Base-by-base conservation (phyloP, 176 grass and related monocot genomes). In the Eleusine coracana region DNA sequence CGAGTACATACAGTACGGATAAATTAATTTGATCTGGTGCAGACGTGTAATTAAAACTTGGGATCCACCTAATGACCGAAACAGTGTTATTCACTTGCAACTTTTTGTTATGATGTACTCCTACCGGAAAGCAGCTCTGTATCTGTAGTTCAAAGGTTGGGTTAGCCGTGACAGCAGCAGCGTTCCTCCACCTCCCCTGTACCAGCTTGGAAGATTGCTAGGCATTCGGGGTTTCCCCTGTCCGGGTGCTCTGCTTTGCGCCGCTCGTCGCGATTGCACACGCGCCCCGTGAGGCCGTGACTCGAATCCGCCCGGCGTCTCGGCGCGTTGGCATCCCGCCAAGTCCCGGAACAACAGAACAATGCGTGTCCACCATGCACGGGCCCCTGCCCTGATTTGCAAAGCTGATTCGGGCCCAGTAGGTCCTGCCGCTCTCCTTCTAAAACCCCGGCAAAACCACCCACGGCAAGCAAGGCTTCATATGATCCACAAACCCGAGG, bases 401-500 rank as follows among this genome's bases (percentile, higher is more conserved):
- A 4, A 17, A 20, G 27, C 62, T 39, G 21, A 20, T 66, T 40
- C 62, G 64, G 18, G 3, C 27, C 48, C 20, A 13, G 15, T 3
- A 20, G 18, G 6, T 58, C 20, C 5, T 21, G 37, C 34, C 0
- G 18, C 58, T 17, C 3, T 52, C 50, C 14, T 52, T 17, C 50
- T 52, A 52, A 51, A 63, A 85, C 66, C 86, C 83, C n/a, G 6
- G 8, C n/a, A 10, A 80, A 73, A 74, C 66, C 76, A 17, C 76
- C 7, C 38, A 6, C 61, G 48, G 7, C 56, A 25, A 59, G 56
- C 31, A 59, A 27, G 7, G 25, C 10, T 13, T 11, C 46, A 14
- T 42, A 6, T 10, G 31, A 34, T 34, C 34, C 58, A 11, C 63
- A 75, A 77, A 13, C 10, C 18, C 39, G 60, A 80, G 13, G 48